These are phyloP conservation scores for Kluyveromyces dobzhanskii DNA, from an alignment of 805 yeast species.

Conservation along the genomic window DNA sequence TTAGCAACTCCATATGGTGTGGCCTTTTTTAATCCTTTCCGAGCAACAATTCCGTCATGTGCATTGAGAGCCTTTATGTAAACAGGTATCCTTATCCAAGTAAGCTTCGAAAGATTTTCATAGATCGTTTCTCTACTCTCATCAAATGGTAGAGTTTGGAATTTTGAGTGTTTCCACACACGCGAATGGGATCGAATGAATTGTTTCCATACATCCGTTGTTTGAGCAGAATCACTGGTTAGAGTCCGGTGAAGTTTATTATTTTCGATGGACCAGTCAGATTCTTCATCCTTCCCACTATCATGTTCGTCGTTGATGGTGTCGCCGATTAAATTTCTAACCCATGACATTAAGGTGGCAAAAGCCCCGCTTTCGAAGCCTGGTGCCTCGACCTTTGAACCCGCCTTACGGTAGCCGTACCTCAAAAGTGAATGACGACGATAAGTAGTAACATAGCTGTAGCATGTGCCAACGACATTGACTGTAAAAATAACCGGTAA, in stretches of 20 bases:
- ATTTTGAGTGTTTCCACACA: conserved; percentile 15
- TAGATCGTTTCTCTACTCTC: conserved; percentile 35
- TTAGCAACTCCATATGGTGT: conserved; percentile 22
- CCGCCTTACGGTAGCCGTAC: conserved; percentile 15
- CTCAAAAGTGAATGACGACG: conserved; percentile 19
- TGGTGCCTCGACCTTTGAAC: too few relatives aligned
- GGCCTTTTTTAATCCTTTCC: conserved; percentile 46
- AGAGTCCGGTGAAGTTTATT: conserved; percentile 7
- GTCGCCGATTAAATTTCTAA: conserved; percentile 19
- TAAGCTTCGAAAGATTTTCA: conserved; percentile 48
- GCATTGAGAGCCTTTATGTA: conserved; percentile 67
- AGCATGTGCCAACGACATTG: conserved; percentile 23
- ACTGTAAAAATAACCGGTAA: conserved; percentile 22
- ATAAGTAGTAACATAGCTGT: conserved; percentile 22
- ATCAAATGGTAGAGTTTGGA: conserved; percentile 29
- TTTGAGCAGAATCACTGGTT: conserved; percentile 3
- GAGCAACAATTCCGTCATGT: conserved; percentile 79
- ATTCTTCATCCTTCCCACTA: conserved; percentile 7
- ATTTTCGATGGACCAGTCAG: conserved; percentile 4
- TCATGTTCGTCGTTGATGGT: conserved; percentile 15
- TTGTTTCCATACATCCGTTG: conserved; percentile 14
- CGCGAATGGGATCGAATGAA: conserved; percentile 22
- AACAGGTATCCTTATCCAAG: conserved; percentile 74
- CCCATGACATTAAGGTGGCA: conserved; percentile 3
- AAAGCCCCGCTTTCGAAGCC: background rate